Conservation (phyloP, 1,284 basidiomycete genomes). For the Cystobasidiaceae sp. region DNA sequence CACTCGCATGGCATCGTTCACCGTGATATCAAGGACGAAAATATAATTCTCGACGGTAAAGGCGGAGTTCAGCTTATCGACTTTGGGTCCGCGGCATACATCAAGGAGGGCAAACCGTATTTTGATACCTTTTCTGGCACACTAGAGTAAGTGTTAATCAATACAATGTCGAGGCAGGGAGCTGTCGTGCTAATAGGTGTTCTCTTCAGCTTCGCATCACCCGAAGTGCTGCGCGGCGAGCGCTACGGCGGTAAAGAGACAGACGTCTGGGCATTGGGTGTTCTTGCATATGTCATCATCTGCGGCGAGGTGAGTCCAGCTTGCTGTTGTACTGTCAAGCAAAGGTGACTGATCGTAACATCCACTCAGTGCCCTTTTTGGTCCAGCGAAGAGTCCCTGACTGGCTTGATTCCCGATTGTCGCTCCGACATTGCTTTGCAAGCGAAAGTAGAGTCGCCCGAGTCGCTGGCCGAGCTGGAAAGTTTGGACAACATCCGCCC, state of each 20-base stretch:
- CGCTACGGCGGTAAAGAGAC: constrained; percentile 93
- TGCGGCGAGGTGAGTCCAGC: constrained; percentile 74
- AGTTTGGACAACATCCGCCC: constrained; percentile 45
- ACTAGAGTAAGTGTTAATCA: constrained; percentile 38
- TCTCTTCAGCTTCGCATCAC: constrained; percentile 68
- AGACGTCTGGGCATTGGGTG: constrained; percentile 98
- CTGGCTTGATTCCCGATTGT: constrained; percentile 42
- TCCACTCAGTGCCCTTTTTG: constrained; percentile 55
- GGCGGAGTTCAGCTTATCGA: constrained; percentile 84
- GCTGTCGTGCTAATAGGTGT: not conserved
- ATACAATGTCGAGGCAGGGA: not conserved
- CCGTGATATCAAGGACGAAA: constrained; percentile 98
- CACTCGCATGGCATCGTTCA: constrained; percentile 92
- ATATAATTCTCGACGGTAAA: constrained; percentile 59
- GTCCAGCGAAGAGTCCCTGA: constrained; percentile 60
- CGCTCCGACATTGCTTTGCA: constrained; percentile 36
- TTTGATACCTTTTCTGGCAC: constrained; percentile 46
- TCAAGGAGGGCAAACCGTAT: constrained; percentile 42
- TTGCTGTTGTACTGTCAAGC: not conserved
- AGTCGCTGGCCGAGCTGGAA: not conserved
- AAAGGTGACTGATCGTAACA: not conserved
- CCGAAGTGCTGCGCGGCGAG: constrained; percentile 91
- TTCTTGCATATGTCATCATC: constrained; percentile 90
- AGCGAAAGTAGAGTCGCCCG: constrained; percentile 32
- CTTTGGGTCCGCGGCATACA: constrained; percentile 45